These are phyloP conservation scores for Malus domestica DNA, from an alignment of 306 rosid genomes.

Conservation along the genomic window DNA sequence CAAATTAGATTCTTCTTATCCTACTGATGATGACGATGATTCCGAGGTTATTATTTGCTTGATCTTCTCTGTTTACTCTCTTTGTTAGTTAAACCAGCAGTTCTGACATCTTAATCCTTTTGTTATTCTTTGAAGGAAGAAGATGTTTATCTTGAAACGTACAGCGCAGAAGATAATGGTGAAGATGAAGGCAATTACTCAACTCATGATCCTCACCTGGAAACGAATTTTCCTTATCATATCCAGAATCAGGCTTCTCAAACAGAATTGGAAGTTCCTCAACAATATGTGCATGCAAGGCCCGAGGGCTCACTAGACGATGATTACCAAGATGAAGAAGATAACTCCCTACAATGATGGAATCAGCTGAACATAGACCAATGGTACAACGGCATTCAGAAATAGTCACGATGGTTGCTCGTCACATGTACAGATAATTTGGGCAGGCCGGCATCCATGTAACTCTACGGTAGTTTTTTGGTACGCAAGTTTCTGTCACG, in stretches of 20 bases:
- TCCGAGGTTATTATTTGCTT: slow-evolving; percentile 45
- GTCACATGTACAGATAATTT: not conserved
- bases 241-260: slow-evolving; percentile 24
- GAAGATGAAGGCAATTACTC: slow-evolving; percentile 31
- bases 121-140: slow-evolving; percentile 29
- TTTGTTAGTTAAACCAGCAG: not conserved
- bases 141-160: slow-evolving; percentile 43
- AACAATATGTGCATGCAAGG: not conserved
- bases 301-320: not conserved
- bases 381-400: not conserved
- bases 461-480: not conserved
- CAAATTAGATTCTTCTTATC: slow-evolving; percentile 58
- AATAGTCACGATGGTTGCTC: not conserved
- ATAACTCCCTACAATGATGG: not conserved
- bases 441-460: not conserved
- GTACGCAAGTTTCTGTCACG: not conserved
- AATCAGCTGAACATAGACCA: not conserved
- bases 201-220: slow-evolving; percentile 21
- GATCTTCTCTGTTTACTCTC: not conserved
- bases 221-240: slow-evolving; percentile 18
- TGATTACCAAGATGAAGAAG: slow-evolving; percentile 4
- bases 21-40: slow-evolving; percentile 49
- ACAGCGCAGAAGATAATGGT: slow-evolving; percentile 22
- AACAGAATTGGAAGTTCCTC: slow-evolving; percentile 14
- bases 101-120: not conserved